Percentiles rank a stretch among this genome's conserved stretches.
Conservation (phyloP, 805 yeast species). For the Saturnispora hagleri region DNA sequence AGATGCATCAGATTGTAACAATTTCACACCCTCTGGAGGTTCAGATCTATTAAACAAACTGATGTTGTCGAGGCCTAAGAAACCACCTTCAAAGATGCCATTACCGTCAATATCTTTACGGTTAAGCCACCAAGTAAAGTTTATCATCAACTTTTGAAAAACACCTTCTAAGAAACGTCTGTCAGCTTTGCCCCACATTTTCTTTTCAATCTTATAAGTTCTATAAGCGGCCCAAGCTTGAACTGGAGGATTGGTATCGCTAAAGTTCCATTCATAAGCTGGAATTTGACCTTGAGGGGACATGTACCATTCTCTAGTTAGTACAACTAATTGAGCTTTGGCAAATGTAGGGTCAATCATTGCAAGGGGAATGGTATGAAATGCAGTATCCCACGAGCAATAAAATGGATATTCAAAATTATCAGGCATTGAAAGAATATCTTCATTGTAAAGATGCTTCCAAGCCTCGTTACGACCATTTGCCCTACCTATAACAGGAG, state of each 20-base stretch:
- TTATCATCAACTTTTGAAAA: conserved; percentile 79
- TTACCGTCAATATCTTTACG: conserved; percentile 80
- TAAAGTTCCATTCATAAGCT: conserved; percentile 93
- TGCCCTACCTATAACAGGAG: conserved; percentile 76
- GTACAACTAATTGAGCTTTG: conserved; percentile 73
- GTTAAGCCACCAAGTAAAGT: conserved; percentile 97
- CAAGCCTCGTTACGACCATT: conserved; percentile 83
- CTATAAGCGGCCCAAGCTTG: conserved; percentile 94
- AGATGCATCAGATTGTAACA: conserved; percentile 92
- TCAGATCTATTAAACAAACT: conserved; percentile 90
- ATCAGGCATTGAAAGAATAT: conserved; percentile 82
- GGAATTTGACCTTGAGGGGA: conserved; percentile 98
- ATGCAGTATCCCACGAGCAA: conserved; percentile 96
- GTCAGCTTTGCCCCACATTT: conserved; percentile 75
- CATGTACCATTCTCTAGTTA: conserved; percentile 94
- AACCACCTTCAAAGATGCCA: conserved; percentile 90
- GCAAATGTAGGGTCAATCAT: conserved; percentile 92
- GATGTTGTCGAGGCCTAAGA: conserved; percentile 85
- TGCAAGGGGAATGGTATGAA: conserved; percentile 87
- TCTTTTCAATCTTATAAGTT: conserved; percentile 78
- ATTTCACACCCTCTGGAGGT: conserved; percentile 86
- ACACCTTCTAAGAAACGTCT: conserved; percentile 80
- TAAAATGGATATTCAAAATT: conserved; percentile 95
- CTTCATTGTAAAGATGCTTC: conserved; percentile 83
- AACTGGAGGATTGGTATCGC: conserved; percentile 95